A percentile compares a stretch with the other conserved stretches of the same genome.
These are phyloP conservation scores for Cantharellus anzutake DNA, from an alignment of 768 basidiomycete species.

Conservation along the genomic window DNA sequence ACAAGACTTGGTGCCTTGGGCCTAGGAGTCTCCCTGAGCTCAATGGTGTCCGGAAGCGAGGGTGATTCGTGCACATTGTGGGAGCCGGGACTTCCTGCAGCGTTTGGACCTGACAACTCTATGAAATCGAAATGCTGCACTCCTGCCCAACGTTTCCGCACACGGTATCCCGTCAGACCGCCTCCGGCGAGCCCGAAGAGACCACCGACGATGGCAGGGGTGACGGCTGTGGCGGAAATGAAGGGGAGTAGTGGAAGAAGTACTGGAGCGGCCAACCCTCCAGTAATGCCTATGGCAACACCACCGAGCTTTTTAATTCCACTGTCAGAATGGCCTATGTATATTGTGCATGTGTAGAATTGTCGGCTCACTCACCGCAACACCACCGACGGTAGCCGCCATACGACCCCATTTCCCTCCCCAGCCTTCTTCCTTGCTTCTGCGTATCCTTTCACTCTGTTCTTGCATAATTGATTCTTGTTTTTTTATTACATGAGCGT, in stretches of 20 bases:
- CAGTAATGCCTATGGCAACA: constrained; percentile 22
- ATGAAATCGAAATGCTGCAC: constrained; percentile 23
- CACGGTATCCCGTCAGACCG: constrained; percentile 20
- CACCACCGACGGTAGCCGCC: constrained; percentile 21
- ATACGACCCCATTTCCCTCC: constrained; percentile 19
- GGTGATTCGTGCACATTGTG: neutral
- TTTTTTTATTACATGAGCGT: constrained; percentile 5
- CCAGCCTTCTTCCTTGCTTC: constrained; percentile 19
- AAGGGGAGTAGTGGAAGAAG: constrained; percentile 21
- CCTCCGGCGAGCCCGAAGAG: constrained; percentile 23
- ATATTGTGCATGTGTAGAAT: neutral
- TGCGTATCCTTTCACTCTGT: constrained; percentile 14
- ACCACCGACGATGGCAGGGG: constrained; percentile 21
- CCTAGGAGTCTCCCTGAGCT: neutral
- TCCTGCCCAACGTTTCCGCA: constrained; percentile 20
- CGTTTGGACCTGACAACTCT: constrained; percentile 17
- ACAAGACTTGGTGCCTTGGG: constrained; percentile 6
- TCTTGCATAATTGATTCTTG: constrained; percentile 12
- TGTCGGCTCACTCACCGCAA: constrained; percentile 11
- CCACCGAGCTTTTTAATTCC: constrained; percentile 12
- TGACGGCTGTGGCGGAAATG: constrained; percentile 15
- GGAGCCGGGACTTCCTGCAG: constrained; percentile 6
- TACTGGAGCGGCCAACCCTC: constrained; percentile 23
- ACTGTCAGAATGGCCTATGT: neutral
- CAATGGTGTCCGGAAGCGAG: neutral